phyloP scores from a whole-genome alignment of 345 rosid genomes.

The Mercurialis annua region DNA sequence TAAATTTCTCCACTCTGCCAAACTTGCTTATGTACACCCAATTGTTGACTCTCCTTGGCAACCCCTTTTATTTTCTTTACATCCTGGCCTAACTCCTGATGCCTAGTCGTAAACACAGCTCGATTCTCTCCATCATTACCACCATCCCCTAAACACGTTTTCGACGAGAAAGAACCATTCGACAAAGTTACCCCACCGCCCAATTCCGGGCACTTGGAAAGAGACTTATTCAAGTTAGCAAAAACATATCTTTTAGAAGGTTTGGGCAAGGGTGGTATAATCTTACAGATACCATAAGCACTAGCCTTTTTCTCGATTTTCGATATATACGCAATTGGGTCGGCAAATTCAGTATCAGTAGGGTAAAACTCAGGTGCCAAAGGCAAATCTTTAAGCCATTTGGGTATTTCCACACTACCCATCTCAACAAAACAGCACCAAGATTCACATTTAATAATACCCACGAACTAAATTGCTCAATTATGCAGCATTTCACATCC shows the following conservation, averaged over 20 bases:
- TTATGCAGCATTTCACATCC: constrained; percentile 10
- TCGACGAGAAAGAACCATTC: constrained; percentile 26
- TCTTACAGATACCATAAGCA: constrained; percentile 94
- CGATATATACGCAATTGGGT: constrained; percentile 95
- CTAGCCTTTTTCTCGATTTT: constrained; percentile 94
- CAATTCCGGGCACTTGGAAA: constrained; percentile 70
- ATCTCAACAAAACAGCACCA: constrained; percentile 26
- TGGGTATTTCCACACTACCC: constrained; percentile 87
- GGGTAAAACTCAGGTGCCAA: constrained; percentile 91
- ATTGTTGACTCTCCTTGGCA: constrained; percentile 32
- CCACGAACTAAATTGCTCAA: constrained; percentile 13
- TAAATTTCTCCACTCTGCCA: constrained; percentile 98
- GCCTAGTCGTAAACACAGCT: constrained; percentile 94
- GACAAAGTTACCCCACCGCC: constrained; percentile 41
- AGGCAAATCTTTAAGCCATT: constrained; percentile 84
- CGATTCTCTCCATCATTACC: constrained; percentile 44
- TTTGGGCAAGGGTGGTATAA: constrained; percentile 89
- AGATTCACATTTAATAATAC: constrained; percentile 17
- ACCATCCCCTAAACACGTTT: constrained; percentile 26
- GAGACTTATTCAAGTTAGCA: constrained; percentile 73
- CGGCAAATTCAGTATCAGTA: constrained; percentile 96
- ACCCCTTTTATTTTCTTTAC: constrained; percentile 53
- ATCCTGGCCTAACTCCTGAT: constrained; percentile 85
- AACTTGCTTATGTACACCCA: constrained; percentile 74
- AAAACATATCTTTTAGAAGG: constrained; percentile 87